Base-by-base conservation (phyloP, 768 basidiomycete genomes). In the Auriscalpium orientale region DNA sequence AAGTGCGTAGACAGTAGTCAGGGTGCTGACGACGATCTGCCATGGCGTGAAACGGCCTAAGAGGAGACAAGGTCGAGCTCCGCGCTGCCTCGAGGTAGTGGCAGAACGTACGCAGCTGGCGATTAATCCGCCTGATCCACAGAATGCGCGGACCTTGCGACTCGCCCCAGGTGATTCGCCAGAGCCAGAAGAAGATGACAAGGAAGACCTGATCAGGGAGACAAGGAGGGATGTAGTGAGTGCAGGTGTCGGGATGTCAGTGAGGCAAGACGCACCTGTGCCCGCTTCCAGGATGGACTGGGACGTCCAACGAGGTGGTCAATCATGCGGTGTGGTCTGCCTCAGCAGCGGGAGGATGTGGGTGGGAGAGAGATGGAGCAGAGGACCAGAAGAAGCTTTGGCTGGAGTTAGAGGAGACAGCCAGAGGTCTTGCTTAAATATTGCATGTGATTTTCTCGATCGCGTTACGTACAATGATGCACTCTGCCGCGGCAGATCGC, bases 221-320 rank as follows among this genome's bases (percentile, higher is more conserved):
- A n/a, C n/a, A n/a, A n/a, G n/a, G 49, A 58, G 53, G 18, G 48
- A 35, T 33, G 20, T 28, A 48, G 28, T 15, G 44, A 33, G 51
- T 36, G 45, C 33, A 21, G 49, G 21, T 51, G 46, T 15, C 28
- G 28, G 28, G 28, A 50, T 37, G 35, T 37, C 51, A 46, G 34
- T 47, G 40, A 11, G 43, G 45, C 35, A 20, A 20, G 22, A 64
- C 74, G 20, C 52, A 87, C 91, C 75, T 92, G 93, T 2, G 85
- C 72, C 44, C 94, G 81, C 70, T 91, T 94, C 87, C 92, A 94
- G n/a, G 85, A 83, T 11, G 89, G 84, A 67, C 77, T 93, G 1
- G 95, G 95, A 21, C 87, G 82, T 49, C 95, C 95, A 5, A 91
- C 71, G 40, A 98, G 71, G 67, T 97, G 92, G 76, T 98, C 95